These are phyloP conservation scores for Neonectria coccinea DNA, from an alignment of 2,329 filamentous ascomycete species.

Conservation along the genomic window DNA sequence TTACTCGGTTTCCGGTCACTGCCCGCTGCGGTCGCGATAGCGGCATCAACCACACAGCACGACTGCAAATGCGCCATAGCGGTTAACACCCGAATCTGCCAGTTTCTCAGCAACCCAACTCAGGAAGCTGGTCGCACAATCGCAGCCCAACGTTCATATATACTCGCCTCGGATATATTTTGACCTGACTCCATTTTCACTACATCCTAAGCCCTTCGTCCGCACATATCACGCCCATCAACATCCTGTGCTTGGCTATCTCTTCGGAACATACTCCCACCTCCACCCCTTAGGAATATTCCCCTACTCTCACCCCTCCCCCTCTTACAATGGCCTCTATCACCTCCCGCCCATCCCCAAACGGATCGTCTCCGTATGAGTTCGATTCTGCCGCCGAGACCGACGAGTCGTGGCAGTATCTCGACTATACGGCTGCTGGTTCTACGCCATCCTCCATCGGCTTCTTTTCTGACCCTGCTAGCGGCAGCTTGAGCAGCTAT, in stretches of 20 bases:
- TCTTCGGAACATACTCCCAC: slow-evolving; percentile 1
- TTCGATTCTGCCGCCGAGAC: slow-evolving; percentile 54
- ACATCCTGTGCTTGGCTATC: neutral
- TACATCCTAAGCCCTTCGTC: too few relatives aligned
- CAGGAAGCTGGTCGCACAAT: slow-evolving; percentile 26
- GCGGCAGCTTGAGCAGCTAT: slow-evolving; percentile 64
- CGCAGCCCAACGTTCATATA: neutral
- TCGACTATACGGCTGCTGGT: slow-evolving; percentile 52
- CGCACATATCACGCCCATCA: neutral
- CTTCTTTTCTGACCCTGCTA: slow-evolving; percentile 63
- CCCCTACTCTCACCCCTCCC: neutral
- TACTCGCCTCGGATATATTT: neutral
- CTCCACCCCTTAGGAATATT: slow-evolving; percentile 4
- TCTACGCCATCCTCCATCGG: slow-evolving; percentile 55
- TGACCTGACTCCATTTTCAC: neutral
- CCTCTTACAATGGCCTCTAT: slow-evolving; percentile 52
- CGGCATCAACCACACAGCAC: neutral
- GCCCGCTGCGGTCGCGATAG: neutral
- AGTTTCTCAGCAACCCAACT: neutral
- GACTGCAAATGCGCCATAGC: slow-evolving; percentile 3
- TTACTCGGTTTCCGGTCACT: too few relatives aligned
- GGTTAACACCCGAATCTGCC: slow-evolving; percentile 7
- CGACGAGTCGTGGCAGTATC: slow-evolving; percentile 60
- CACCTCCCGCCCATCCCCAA: slow-evolving; percentile 54
- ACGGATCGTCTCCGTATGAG: slow-evolving; percentile 53